Conservation (phyloP, 257 asterid genomes). For the Penstemon davidsonii region DNA sequence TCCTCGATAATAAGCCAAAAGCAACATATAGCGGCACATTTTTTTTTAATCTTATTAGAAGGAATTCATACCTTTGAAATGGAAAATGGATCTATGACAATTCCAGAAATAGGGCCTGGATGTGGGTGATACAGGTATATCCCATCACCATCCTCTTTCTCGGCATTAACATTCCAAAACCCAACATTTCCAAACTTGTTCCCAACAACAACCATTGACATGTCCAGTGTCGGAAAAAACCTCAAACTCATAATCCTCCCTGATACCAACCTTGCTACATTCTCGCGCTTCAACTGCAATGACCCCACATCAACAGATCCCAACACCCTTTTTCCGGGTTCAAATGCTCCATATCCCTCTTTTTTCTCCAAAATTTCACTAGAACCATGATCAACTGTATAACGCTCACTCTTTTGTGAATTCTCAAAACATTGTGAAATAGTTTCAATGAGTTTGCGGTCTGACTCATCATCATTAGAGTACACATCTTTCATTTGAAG, state of each 20-base stretch:
- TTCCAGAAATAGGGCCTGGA: conserved; percentile 78
- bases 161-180: conserved; percentile 73
- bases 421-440: conserved; percentile 35
- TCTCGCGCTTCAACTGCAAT: conserved; percentile 58
- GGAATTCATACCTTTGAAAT: conserved; percentile 54
- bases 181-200: conserved; percentile 78
- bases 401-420: conserved; percentile 27
- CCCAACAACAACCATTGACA: conserved; percentile 73
- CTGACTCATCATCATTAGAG: conserved; percentile 47
- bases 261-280: conserved; percentile 70
- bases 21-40: neutral
- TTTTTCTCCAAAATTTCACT: conserved; percentile 19
- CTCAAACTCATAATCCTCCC: conserved; percentile 67
- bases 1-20: neutral
- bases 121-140: conserved; percentile 72
- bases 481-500: conserved; percentile 57
- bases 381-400: conserved; percentile 17
- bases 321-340: conserved; percentile 28
- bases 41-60: neutral
- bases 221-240: conserved; percentile 62
- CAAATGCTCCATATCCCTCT: conserved; percentile 16
- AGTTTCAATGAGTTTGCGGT: conserved; percentile 38
- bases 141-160: conserved; percentile 61
- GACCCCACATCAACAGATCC: conserved; percentile 51
- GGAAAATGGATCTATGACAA: conserved; percentile 58